These are phyloP conservation scores for Stachybotrys echinatus DNA, from an alignment of 2,329 filamentous ascomycete genomes.

Conservation along the genomic window DNA sequence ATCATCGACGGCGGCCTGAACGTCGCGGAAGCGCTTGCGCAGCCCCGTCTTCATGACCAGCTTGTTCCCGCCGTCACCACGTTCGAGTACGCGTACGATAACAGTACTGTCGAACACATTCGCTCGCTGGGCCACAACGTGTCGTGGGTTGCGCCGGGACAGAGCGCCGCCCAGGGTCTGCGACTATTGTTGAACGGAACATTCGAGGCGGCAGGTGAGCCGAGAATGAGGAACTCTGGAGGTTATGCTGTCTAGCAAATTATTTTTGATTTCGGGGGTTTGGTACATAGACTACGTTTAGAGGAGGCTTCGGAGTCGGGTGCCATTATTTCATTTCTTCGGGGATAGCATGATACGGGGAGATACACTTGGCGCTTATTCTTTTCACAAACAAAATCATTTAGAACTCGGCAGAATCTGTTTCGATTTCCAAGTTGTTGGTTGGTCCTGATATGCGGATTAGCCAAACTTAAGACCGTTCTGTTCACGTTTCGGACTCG, in stretches of 20 bases:
- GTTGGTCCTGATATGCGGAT: no score
- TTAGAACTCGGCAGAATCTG: no score
- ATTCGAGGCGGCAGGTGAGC: conserved; percentile 80
- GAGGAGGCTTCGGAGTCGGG: not conserved
- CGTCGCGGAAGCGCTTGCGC: conserved; percentile 55
- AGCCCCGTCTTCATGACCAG: conserved; percentile 78
- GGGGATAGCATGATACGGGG: no score
- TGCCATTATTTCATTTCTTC: no score
- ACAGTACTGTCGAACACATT: conserved; percentile 63
- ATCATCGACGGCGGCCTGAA: conserved; percentile 64
- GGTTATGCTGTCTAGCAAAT: conserved; percentile 47
- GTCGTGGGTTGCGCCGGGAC: conserved; percentile 59
- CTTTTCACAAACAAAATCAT: no score
- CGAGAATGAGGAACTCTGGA: conserved; percentile 70
- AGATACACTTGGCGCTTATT: no score
- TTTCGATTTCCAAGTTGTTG: no score
- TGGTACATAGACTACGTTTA: not conserved
- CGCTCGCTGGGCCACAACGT: conserved; percentile 66
- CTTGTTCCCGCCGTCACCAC: conserved; percentile 61
- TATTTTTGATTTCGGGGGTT: not conserved
- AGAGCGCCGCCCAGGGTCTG: conserved; percentile 70
- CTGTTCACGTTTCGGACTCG: no score
- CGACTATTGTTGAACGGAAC: conserved; percentile 54
- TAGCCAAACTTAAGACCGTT: no score
- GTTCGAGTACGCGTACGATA: conserved; percentile 71